Base-by-base conservation (phyloP, 2,329 filamentous ascomycete genomes). In the Gaeumannomyces tritici region DNA sequence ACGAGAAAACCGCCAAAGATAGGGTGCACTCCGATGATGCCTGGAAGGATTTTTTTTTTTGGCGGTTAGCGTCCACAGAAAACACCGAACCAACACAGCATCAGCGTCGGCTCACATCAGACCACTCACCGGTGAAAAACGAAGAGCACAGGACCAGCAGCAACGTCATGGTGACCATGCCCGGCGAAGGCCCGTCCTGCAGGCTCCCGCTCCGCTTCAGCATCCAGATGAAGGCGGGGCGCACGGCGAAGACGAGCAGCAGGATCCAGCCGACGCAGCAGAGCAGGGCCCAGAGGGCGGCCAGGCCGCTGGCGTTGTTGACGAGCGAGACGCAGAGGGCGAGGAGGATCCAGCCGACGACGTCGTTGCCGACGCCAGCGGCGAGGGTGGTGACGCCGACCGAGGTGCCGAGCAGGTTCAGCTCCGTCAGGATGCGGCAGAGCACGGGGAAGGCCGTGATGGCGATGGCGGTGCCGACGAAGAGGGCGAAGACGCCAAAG, bases 1-100 rank as follows among this genome's bases (percentile, higher is more conserved):
- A 93, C 85, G 63, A 97, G 80, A 72, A 98, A 98, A 3, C 89
- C 92, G 55, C 93, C 93, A 69, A 98, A 98, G 71, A 98, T 97
- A 62, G 93, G 85, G 72, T 98, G 93, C 1, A 97, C 87, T 58
- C 93, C 93, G 70, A 98, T 96, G 64, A 95, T 89, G 62, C 88
- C 80, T 61, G 7, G 6, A 61, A 29, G 5, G 21, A 47, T 21
- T 51, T 6, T n/a, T n/a, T n/a, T n/a, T n/a, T n/a, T n/a, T 51
- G 18, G 42, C 21, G 42, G 6, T 51, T 9, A 51, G 42, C 11
- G 18, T 18, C 35, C 35, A 42, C 3, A 21, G n/a, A n/a, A n/a
- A n/a, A n/a, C 21, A 51, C 42, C 31, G 15, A 47, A 24, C 21
- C 9, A 4, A 13, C 4, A 28, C 56, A 15, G 27, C 27, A 29